Percentiles rank a stretch among this genome's conserved stretches.
These are phyloP conservation scores for Lactarius hatsudake DNA, from an alignment of 768 basidiomycete species.

Conservation along the genomic window DNA sequence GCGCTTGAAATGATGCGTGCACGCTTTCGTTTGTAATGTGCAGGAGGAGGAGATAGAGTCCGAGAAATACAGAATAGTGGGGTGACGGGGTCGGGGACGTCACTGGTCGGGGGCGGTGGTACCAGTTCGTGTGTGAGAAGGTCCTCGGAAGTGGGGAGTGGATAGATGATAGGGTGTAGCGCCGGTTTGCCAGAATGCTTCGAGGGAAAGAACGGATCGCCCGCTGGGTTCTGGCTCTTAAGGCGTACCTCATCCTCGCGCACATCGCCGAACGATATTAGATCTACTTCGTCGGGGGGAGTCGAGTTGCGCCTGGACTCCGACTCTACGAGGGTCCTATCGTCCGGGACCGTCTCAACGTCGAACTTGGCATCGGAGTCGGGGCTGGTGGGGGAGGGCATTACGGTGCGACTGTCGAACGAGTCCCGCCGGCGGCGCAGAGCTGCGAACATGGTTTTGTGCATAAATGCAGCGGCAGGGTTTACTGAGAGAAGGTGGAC, in stretches of 20 bases:
- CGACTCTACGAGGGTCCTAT: conserved; percentile 18
- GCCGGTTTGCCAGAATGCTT: not conserved
- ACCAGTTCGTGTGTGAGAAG: conserved; percentile 16
- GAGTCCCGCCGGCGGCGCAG: conserved; percentile 9
- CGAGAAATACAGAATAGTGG: conserved; percentile 2
- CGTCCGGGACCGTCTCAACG: conserved; percentile 15
- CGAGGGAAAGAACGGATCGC: not conserved
- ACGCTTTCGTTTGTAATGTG: conserved; percentile 22
- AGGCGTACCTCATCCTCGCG: not conserved
- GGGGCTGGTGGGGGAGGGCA: conserved; percentile 1
- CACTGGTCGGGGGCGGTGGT: not conserved
- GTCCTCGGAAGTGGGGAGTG: conserved; percentile 15
- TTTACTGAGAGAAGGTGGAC: conserved; percentile 14
- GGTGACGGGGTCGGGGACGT: not conserved
- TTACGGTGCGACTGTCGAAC: not conserved
- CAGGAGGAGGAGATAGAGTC: conserved; percentile 14
- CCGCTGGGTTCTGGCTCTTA: not conserved
- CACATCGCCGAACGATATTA: not conserved
- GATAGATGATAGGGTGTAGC: conserved; percentile 20
- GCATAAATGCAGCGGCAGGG: conserved; percentile 1
- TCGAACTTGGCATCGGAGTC: conserved; percentile 6
- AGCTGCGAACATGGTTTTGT: conserved; percentile 4
- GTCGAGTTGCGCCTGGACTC: conserved; percentile 4
- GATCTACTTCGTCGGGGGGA: conserved; percentile 5
- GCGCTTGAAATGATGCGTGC: conserved; percentile 16